phyloP scores from a whole-genome alignment of 345 rosid genomes.

The Eucalyptus regnans region DNA sequence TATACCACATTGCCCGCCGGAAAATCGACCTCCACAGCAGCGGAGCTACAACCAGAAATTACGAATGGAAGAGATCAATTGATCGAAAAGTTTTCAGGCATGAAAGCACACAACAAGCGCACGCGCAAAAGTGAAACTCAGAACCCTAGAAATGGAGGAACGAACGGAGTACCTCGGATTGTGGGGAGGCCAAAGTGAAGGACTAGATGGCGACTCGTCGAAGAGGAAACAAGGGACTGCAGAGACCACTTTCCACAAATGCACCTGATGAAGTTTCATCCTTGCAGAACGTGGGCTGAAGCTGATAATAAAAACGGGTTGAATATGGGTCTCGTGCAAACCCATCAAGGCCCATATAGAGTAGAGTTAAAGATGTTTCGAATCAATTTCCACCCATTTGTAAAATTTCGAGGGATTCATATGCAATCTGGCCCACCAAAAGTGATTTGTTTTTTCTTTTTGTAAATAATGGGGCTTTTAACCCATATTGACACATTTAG shows the following conservation, averaged over 20 bases:
- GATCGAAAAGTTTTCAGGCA: background rate
- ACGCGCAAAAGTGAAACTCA: background rate
- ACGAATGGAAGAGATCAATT: background rate
- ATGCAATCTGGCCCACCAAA: background rate
- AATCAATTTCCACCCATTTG: background rate
- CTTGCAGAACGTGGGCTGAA: background rate
- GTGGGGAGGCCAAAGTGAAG: background rate
- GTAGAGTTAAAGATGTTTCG: background rate
- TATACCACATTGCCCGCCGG: background rate
- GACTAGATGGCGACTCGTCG: background rate
- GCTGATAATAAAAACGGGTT: background rate
- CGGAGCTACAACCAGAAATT: background rate
- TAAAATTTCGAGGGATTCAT: background rate
- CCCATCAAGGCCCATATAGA: background rate
- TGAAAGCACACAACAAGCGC: background rate
- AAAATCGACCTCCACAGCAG: background rate
- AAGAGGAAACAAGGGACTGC: background rate
- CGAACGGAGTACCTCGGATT: background rate
- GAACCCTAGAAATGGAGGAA: background rate
- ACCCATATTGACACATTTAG: background rate
- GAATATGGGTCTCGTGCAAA: background rate
- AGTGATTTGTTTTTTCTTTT: background rate
- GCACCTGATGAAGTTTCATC: background rate
- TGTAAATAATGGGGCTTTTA: background rate
- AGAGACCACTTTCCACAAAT: background rate